Conservation (phyloP, 2,329 filamentous ascomycete species). For the Hymenotorrendiella dingleyae region DNA sequence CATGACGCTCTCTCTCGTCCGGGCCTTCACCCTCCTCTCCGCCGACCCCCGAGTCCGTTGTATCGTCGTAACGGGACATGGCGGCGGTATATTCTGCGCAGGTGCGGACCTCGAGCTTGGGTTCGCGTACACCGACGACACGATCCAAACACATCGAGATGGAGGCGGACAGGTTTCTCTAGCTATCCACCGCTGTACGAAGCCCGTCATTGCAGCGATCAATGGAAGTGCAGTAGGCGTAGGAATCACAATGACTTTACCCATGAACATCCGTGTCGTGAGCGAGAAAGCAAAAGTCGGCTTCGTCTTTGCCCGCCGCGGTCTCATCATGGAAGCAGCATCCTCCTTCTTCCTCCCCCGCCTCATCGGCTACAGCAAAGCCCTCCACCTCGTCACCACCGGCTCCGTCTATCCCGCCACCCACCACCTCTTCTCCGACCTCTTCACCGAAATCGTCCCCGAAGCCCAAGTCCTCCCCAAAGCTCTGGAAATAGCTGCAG, state of each 20-base stretch:
- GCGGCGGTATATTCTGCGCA: slow-evolving; percentile 51
- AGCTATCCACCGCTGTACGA: slow-evolving; percentile 50
- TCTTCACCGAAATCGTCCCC: slow-evolving; percentile 62
- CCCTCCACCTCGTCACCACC: slow-evolving; percentile 61
- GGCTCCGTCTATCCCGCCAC: slow-evolving; percentile 52
- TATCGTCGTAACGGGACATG: slow-evolving; percentile 48
- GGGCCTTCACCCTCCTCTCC: slow-evolving; percentile 46
- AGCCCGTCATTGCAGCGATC: slow-evolving; percentile 53
- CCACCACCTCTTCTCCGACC: slow-evolving; percentile 46
- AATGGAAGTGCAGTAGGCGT: slow-evolving; percentile 56
- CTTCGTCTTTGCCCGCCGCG: slow-evolving; percentile 67
- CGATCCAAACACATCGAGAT: slow-evolving; percentile 34
- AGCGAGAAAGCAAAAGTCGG: slow-evolving; percentile 59
- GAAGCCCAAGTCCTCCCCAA: slow-evolving; percentile 56
- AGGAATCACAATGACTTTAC: slow-evolving; percentile 56
- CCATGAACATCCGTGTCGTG: slow-evolving; percentile 47
- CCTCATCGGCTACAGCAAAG: slow-evolving; percentile 58
- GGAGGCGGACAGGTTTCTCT: slow-evolving; percentile 48
- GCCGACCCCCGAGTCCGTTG: slow-evolving; percentile 47
- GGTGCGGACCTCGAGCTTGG: slow-evolving; percentile 35
- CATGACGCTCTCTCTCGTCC: slow-evolving; percentile 57
- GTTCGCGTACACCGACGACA: slow-evolving; percentile 17
- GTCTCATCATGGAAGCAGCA: slow-evolving; percentile 67
- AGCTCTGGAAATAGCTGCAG: slow-evolving; percentile 60
- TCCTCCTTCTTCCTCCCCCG: slow-evolving; percentile 67